Evolutionary conservation across 2,329 filamentous ascomycete species (phyloP).

Genomic region (Hymenoscyphus fructigenus): DNA sequence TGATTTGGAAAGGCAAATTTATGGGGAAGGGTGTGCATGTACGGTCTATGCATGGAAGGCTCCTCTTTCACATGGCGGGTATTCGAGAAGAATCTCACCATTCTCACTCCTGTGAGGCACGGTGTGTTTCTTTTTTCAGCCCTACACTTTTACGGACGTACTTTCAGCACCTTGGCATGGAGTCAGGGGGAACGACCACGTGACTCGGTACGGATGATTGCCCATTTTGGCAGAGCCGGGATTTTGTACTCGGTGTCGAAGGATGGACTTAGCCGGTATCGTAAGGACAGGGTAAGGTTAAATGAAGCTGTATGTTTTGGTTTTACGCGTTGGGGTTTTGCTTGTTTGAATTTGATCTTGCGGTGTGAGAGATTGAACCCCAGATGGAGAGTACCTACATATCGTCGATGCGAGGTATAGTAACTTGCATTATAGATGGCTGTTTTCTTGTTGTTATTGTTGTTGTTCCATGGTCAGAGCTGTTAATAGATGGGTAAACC

Average conservation of each 20-base stretch:
- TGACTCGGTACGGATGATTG: not conserved
- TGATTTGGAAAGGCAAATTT: not conserved
- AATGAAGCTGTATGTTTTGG: not conserved
- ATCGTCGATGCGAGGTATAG: not conserved
- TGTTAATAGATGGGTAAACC: not conserved
- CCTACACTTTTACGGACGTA: not conserved
- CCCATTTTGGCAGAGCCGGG: not conserved
- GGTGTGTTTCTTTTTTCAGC: constrained; percentile 1
- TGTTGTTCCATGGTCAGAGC: not conserved
- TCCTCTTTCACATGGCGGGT: not conserved
- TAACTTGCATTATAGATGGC: not conserved
- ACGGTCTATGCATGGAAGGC: not conserved
- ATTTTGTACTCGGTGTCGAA: not conserved
- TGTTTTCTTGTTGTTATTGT: not conserved
- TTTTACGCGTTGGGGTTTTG: not conserved
- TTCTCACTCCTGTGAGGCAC: not conserved
- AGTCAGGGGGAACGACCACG: not conserved
- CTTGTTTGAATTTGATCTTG: not conserved
- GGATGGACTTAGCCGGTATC: not conserved
- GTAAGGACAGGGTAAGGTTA: not conserved
- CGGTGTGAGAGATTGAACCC: not conserved
- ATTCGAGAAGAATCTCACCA: not conserved
- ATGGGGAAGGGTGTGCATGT: not conserved
- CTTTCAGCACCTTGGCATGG: not conserved
- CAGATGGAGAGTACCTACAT: not conserved